These are phyloP conservation scores for Microcyclosporella mali DNA, from an alignment of 2,329 filamentous ascomycete genomes.

Conservation along the genomic window DNA sequence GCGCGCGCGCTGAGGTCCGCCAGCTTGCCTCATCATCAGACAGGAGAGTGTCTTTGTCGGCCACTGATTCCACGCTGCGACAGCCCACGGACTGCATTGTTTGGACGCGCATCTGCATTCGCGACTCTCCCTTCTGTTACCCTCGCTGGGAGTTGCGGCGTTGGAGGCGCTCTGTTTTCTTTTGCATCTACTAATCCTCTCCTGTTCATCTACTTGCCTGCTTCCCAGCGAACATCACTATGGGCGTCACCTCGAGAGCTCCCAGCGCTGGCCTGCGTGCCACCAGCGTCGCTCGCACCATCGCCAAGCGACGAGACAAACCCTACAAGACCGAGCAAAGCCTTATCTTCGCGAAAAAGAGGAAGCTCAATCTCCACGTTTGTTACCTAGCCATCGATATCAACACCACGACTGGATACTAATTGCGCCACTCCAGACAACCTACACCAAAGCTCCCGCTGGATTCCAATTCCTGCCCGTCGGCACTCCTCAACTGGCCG, in stretches of 20 bases:
- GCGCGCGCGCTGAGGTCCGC: too few species aligned
- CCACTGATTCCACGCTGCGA: too few species aligned
- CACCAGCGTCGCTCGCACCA: constrained; percentile 22
- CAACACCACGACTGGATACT: constrained; percentile 21
- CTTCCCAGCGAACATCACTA: constrained; percentile 10
- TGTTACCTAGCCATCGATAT: constrained; percentile 20
- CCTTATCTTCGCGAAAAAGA: constrained; percentile 53
- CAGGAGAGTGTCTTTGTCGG: too few species aligned
- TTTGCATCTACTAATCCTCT: constrained; percentile 15
- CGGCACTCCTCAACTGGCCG: constrained; percentile 54
- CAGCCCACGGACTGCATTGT: too few species aligned
- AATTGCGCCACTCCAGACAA: constrained; percentile 39
- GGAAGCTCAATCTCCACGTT: constrained; percentile 49
- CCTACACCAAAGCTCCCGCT: constrained; percentile 48
- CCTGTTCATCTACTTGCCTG: constrained; percentile 2
- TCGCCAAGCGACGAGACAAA: constrained; percentile 35
- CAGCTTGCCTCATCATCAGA: too few species aligned
- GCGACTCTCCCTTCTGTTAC: not conserved
- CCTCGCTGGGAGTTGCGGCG: constrained; percentile 2
- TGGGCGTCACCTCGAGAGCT: constrained; percentile 2
- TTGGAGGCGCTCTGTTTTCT: constrained; percentile 9
- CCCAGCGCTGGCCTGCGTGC: constrained; percentile 17
- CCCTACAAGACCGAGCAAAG: constrained; percentile 55
- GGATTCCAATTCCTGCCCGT: constrained; percentile 58
- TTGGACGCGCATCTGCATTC: constrained; percentile 1